Evolutionary conservation across 2,329 filamentous ascomycete genomes (phyloP), one percentile per base, ranked within the genome.

Genomic region (Epichloe bromicola): DNA sequence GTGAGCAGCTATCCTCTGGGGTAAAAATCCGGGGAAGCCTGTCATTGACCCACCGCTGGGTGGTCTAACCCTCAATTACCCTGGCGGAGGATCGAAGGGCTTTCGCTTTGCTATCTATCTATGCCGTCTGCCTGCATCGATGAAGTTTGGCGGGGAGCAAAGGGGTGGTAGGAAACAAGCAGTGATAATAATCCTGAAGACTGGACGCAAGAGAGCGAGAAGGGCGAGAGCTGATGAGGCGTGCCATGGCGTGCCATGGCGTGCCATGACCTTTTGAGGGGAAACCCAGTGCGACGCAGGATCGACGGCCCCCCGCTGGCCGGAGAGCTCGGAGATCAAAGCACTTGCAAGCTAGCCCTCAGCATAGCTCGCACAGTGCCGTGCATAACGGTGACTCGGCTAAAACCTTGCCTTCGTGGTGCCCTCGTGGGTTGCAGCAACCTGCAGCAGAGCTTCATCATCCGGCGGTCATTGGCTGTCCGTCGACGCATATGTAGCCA

Each of bases 11-110:
- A 53, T 53, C 48, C 49, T 54, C 57, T 51, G 58, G 58, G 58
- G 57, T 55, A 54, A 51, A 51, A 59, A 57, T 59, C 58, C 54
- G 58, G 58, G 58, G 58, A 59, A 59, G 56, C 58, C 53, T 53
- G 53, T 56, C 54, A 17, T 41, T n/a, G 54, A 51, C 56, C 58
- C 56, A 54, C 54, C 45, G 51, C 41, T 38, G 44, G 7, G 30
- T 34, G 26, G 36, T 36, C 11, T n/a, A 23, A 19, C 30, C 33
- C 36, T 46, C 15, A 20, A 17, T 36, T 39, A n/a, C 39, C 20
- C 40, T 44, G 20, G n/a, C 33, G 20, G 45, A n/a, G 46, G 42
- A 14, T 37, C 17, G n/a, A 47, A 14, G 30, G 6, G n/a, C 33
- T 49, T 20, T 36, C 30, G 36, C 41, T 26, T 26, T 26, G 26